These are phyloP conservation scores for Pseudogymnoascus sp. DNA, from an alignment of 2,329 filamentous ascomycete species.

Conservation along the genomic window DNA sequence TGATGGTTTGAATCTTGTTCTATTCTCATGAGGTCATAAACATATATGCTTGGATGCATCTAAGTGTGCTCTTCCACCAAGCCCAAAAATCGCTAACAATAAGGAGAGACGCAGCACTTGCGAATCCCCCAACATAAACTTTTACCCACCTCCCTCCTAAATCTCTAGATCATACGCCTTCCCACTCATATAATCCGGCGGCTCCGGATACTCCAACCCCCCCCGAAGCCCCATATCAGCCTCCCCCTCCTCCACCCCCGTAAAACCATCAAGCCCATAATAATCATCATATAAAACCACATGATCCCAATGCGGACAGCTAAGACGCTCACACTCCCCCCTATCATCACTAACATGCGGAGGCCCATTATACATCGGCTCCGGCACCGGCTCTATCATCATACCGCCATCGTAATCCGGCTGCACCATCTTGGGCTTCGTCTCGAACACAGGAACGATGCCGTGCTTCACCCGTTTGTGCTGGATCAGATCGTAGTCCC, in stretches of 20 bases:
- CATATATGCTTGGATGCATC: neutral
- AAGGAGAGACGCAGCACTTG: conserved; percentile 2
- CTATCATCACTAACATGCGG: neutral
- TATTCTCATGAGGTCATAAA: neutral
- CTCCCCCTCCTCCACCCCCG: neutral
- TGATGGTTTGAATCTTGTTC: conserved; percentile 2
- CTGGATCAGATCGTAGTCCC: conserved; percentile 47
- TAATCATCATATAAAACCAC: neutral
- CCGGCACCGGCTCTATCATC: neutral
- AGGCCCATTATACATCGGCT: neutral
- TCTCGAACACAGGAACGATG: neutral
- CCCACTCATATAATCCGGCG: neutral
- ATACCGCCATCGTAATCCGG: neutral
- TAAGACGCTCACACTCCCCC: neutral
- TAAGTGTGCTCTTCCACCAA: neutral
- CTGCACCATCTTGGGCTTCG: neutral
- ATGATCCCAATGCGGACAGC: neutral
- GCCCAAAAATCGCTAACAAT: neutral
- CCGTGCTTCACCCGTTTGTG: conserved; percentile 42
- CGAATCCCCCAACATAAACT: neutral
- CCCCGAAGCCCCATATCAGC: neutral
- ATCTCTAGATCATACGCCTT: neutral
- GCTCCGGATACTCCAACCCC: neutral
- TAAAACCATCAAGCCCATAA: neutral
- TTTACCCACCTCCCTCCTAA: neutral